Evolutionary conservation across 148 eudicot species (phyloP).

Genomic region (Chenopodium suecicum): DNA sequence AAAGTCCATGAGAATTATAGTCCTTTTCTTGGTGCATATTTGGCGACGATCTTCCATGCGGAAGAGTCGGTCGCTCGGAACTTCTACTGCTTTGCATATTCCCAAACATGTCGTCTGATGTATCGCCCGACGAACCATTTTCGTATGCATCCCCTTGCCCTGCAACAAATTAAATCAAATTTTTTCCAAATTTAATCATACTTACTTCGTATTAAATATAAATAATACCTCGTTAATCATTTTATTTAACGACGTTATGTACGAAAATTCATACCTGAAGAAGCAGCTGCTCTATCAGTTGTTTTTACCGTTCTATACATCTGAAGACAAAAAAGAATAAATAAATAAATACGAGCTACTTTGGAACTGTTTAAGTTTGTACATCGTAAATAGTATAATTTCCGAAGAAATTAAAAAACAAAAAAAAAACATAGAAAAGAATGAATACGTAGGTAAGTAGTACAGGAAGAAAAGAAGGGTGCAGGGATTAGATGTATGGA

Average conservation of each 20-base stretch:
- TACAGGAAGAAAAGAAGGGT: neutral
- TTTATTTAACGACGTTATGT: too few relatives aligned
- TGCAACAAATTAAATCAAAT: slow-evolving; percentile 6
- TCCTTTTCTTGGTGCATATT: slow-evolving; percentile 46
- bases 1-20: slow-evolving; percentile 57
- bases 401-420: too few relatives aligned
- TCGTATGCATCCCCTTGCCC: slow-evolving; percentile 68
- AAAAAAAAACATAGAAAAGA: neutral
- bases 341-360: neutral
- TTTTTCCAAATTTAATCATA: neutral
- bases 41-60: slow-evolving; percentile 37
- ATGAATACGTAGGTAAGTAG: slow-evolving; percentile 22
- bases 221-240: too few relatives aligned
- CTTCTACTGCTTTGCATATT: slow-evolving; percentile 48
- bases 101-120: slow-evolving; percentile 71
- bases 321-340: slow-evolving; percentile 29
- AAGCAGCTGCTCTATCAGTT: slow-evolving; percentile 82
- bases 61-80: slow-evolving; percentile 40
- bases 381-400: too few relatives aligned
- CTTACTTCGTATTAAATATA: neutral
- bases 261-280: slow-evolving; percentile 50
- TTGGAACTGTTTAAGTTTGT: neutral
- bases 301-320: slow-evolving; percentile 97
- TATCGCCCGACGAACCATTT: slow-evolving; percentile 86
- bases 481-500: slow-evolving; percentile 38